Conservation (phyloP, 2,329 filamentous ascomycete species). For the Niveomyces coronatus region DNA sequence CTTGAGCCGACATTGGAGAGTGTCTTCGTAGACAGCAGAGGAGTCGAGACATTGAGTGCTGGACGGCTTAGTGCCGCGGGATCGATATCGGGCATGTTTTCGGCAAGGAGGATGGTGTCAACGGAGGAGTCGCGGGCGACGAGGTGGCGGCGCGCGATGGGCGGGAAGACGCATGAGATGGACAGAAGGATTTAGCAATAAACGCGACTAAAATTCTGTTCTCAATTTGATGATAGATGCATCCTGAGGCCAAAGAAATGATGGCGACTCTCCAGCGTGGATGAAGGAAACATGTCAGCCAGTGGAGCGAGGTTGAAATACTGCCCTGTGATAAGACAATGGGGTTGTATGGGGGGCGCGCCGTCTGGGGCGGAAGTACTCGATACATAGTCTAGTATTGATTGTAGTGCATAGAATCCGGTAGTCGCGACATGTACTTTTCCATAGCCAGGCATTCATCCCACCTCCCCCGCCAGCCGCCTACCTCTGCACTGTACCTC, state of each 20-base stretch:
- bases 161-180: constrained; percentile 32
- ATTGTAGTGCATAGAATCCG: too few species aligned
- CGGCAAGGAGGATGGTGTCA: constrained; percentile 16
- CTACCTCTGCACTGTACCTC: too few species aligned
- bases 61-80: constrained; percentile 57
- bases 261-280: constrained; percentile 24
- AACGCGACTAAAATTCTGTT: constrained; percentile 32
- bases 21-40: constrained; percentile 47
- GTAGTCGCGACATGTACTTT: too few species aligned
- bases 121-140: constrained; percentile 36
- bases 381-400: constrained; percentile 14
- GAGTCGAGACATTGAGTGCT: constrained; percentile 46
- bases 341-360: constrained; percentile 13
- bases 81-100: constrained; percentile 58
- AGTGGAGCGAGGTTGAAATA: constrained; percentile 27
- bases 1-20: constrained; percentile 42
- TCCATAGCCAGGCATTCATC: constrained; percentile 11
- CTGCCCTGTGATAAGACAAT: constrained; percentile 23
- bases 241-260: constrained; percentile 29
- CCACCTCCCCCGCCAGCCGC: constrained; percentile 12
- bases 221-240: constrained; percentile 34
- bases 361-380: constrained; percentile 17
- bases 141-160: constrained; percentile 34
- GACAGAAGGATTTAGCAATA: constrained; percentile 26
- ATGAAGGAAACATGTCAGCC: constrained; percentile 18